A percentile compares a stretch with the other conserved stretches of the same genome.
phyloP scores from a whole-genome alignment of 2,329 filamentous ascomycete species.

The Aureobasidium zeae region DNA sequence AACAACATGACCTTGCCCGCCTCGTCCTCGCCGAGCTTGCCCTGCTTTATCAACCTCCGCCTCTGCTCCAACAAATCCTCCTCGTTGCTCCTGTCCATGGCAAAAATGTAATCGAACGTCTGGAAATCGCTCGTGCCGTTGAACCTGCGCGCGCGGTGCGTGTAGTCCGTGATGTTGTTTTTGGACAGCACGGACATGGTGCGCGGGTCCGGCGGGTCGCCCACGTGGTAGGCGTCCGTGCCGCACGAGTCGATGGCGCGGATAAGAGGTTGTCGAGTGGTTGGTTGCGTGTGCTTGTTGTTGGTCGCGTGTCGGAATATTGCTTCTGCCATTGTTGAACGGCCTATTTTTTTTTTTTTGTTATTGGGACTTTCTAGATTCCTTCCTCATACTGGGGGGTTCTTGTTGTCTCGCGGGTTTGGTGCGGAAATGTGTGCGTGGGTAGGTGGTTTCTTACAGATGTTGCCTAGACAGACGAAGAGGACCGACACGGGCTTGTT shows the following conservation, averaged over 20 bases:
- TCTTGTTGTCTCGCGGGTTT: not conserved
- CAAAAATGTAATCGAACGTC: slow-evolving; percentile 85
- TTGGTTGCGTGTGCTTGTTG: slow-evolving; percentile 43
- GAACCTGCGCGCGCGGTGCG: slow-evolving; percentile 68
- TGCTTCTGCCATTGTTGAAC: slow-evolving; percentile 91
- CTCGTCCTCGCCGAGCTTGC: slow-evolving; percentile 33
- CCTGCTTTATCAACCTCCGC: slow-evolving; percentile 39
- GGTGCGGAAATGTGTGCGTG: not conserved
- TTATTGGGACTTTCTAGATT: no score
- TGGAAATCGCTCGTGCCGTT: slow-evolving; percentile 62
- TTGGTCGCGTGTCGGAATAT: slow-evolving; percentile 67
- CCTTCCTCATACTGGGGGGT: no score
- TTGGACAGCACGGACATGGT: slow-evolving; percentile 69
- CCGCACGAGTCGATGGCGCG: slow-evolving; percentile 75
- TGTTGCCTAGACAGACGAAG: slow-evolving; percentile 96
- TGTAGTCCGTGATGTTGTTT: slow-evolving; percentile 64
- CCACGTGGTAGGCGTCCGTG: slow-evolving; percentile 78
- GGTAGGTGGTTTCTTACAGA: slow-evolving; percentile 44
- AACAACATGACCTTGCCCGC: slow-evolving; percentile 51
- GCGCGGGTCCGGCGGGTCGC: slow-evolving; percentile 66
- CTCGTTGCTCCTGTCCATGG: slow-evolving; percentile 84
- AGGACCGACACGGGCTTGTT: slow-evolving; percentile 56
- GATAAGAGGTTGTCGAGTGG: slow-evolving; percentile 46
- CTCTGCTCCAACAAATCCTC: slow-evolving; percentile 56
- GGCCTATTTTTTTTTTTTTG: slow-evolving; percentile 26